These are phyloP conservation scores for Dactylellina sp. DNA, from an alignment of 2,329 filamentous ascomycete species.

Conservation along the genomic window DNA sequence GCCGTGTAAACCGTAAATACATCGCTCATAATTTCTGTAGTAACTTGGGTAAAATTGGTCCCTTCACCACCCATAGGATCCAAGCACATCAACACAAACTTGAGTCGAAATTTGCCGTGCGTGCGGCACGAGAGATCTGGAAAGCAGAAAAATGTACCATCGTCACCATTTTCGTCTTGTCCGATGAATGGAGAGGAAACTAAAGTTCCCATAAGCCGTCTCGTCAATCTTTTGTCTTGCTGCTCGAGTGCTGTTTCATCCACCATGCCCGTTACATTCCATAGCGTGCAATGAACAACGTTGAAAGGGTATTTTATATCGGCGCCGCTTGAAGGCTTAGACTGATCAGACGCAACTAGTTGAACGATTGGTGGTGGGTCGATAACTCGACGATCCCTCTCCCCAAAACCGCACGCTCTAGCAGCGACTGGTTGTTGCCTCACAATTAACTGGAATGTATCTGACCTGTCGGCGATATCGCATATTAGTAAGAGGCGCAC, in stretches of 20 bases:
- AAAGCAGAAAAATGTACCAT: constrained; percentile 88
- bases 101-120: constrained; percentile 78
- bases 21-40: constrained; percentile 72
- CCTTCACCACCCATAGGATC: constrained; percentile 66
- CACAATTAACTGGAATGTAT: constrained; percentile 67
- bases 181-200: constrained; percentile 82
- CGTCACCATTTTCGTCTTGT: constrained; percentile 76
- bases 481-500: constrained; percentile 16
- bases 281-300: constrained; percentile 81
- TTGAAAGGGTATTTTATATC: constrained; percentile 75
- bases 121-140: constrained; percentile 83
- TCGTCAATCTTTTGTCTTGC: constrained; percentile 77
- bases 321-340: constrained; percentile 66
- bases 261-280: constrained; percentile 74
- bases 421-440: constrained; percentile 83
- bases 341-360: constrained; percentile 73
- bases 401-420: constrained; percentile 83
- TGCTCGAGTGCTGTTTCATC: constrained; percentile 78
- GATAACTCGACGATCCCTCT: constrained; percentile 82
- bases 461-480: constrained; percentile 31
- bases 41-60: constrained; percentile 65
- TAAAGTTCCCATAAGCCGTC: constrained; percentile 81
- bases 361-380: constrained; percentile 87
- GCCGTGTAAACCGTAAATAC: constrained; percentile 84
- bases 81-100: constrained; percentile 79